Evolutionary conservation across 345 rosid genomes (phyloP).

Genomic region (Eucalyptus curtisii): DNA sequence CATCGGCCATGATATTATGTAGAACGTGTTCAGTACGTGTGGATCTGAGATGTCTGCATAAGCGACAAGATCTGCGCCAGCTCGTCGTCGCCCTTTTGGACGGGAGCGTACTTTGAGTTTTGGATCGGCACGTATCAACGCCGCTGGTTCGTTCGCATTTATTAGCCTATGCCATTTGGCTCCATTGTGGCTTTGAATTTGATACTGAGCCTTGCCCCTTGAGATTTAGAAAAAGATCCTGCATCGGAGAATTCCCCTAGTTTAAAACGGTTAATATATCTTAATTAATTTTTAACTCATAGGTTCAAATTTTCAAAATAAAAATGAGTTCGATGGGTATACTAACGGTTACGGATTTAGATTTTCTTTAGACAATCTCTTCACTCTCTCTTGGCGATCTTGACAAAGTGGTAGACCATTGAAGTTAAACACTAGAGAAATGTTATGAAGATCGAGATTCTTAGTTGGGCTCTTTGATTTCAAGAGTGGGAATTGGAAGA

Average conservation of each 20-base stretch:
- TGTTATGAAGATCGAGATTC: too few relatives aligned
- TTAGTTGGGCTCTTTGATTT: not conserved
- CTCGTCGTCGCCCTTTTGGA: not conserved
- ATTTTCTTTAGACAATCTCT: rapidly evolving
- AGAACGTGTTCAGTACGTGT: not conserved
- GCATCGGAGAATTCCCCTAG: too few relatives aligned
- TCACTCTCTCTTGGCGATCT: rapidly evolving
- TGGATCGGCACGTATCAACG: not conserved
- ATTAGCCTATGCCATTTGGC: not conserved
- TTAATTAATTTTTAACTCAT: too few relatives aligned
- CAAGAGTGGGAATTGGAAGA: not conserved
- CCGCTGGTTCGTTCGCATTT: not conserved
- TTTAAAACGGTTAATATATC: too few relatives aligned
- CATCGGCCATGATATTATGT: not conserved
- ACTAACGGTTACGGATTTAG: rapidly evolving
- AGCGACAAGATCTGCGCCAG: not conserved
- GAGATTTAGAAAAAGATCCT: too few relatives aligned
- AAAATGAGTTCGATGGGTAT: rapidly evolving
- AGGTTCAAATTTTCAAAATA: rapidly evolving
- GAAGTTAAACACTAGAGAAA: too few relatives aligned
- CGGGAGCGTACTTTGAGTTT: not conserved
- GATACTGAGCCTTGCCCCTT: not conserved
- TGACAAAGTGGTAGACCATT: too few relatives aligned
- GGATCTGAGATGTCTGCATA: not conserved
- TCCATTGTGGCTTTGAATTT: not conserved